Base-by-base conservation (phyloP, 2,329 filamentous ascomycete genomes). In the Aureobasidium sp. region DNA sequence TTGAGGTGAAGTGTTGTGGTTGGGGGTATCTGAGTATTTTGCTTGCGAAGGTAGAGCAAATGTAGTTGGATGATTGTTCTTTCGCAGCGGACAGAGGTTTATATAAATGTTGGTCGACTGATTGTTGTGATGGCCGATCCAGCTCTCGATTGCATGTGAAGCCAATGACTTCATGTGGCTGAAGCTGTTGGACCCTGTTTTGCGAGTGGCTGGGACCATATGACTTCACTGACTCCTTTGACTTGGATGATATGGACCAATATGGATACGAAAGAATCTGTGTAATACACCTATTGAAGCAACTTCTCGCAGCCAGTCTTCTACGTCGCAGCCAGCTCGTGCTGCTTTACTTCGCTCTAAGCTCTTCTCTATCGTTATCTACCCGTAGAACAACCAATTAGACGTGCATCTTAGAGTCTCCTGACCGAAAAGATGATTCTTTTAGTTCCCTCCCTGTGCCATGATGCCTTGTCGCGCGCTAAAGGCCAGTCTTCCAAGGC, bases 401-500 rank as follows among this genome's bases (percentile, higher is more conserved):
- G 42, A 37, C 12, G 27, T n/a, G 12, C 42, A 17, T 7, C 13
- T 27, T 27, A 51, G 4, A 62, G 26, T 34, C 63, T 52, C 17
- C 60, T 53, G 39, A 64, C 60, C 17, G 53, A 50, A 20, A 64
- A 64, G 47, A 44, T 41, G 2, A 62, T 55, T 27, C 55, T 51
- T 39, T 61, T 53, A 2, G 56, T 56, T 10, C 63, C 63, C 36
- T 64, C 63, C 20, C 23, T 47, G 12, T 64, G 52, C 63, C 61
- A 53, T 53, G 32, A n/a, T 10, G 41, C 48, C 34, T 50, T 57
- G 10, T 20, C 32, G 5, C n/a, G 20, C 34, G 41, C 29, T 29
- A 36, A 12, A 2, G 46, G 44, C 62, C 62, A 63, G 15, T 63
- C 55, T 65, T 46, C 67, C 67, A 61, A 70, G 60, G 13, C 61